Percentiles rank a stretch among this genome's conserved stretches.
phyloP scores from a whole-genome alignment of 2,329 filamentous ascomycete genomes.

The Pseudogymnoascus sp. region DNA sequence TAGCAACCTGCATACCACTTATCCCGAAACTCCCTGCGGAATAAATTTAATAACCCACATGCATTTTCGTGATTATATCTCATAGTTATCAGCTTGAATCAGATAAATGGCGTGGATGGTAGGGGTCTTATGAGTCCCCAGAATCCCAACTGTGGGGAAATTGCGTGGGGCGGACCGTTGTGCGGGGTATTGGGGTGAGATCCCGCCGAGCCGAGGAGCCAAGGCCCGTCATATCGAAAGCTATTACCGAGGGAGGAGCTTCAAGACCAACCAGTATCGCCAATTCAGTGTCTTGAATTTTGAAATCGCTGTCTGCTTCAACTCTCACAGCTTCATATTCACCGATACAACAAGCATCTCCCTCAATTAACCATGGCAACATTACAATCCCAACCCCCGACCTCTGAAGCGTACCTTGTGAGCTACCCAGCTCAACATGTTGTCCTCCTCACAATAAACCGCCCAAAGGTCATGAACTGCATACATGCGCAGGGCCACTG shows the following conservation, averaged over 20 bases:
- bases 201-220: constrained; percentile 3
- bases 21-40: not conserved
- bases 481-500: constrained; percentile 34
- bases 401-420: constrained; percentile 20
- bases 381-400: constrained; percentile 15
- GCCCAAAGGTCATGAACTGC: constrained; percentile 41
- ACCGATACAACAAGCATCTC: not conserved
- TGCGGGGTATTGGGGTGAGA: constrained; percentile 4
- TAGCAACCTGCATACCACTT: not conserved
- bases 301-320: not conserved
- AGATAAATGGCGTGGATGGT: not conserved
- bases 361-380: constrained; percentile 15
- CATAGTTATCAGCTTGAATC: not conserved
- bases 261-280: not conserved
- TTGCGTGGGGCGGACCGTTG: constrained; percentile 2
- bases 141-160: not conserved
- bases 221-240: not conserved
- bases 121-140: not conserved
- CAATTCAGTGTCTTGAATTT: not conserved
- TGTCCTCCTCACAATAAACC: constrained; percentile 55
- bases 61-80: not conserved
- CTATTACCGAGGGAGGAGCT: constrained; percentile 2
- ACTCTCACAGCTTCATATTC: not conserved
- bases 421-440: constrained; percentile 47
- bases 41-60: not conserved